Conservation (phyloP, 768 basidiomycete species). For the Pulveroboletus sp. region DNA sequence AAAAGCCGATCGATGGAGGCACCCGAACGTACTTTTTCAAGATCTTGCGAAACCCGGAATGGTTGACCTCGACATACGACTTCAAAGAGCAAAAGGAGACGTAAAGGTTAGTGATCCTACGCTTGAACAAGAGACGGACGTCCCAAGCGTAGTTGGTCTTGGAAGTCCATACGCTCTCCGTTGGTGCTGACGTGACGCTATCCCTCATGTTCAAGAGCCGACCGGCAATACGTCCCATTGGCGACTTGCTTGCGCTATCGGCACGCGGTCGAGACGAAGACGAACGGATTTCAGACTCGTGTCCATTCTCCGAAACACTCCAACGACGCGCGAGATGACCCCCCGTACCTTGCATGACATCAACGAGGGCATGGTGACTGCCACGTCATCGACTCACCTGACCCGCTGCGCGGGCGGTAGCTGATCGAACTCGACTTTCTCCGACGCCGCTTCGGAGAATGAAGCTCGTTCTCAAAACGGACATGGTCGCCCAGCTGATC, state of each 20-base stretch:
- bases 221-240: conserved; percentile 41
- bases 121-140: conserved; percentile 82
- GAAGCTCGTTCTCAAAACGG: conserved; percentile 26
- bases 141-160: conserved; percentile 81
- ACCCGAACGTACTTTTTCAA: conserved; percentile 76
- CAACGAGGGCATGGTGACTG: background rate
- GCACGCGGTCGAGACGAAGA: conserved; percentile 22
- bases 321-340: conserved; percentile 15
- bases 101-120: conserved; percentile 81
- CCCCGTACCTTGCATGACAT: conserved; percentile 12
- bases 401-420: conserved; percentile 22
- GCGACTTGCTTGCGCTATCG: conserved; percentile 31
- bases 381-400: conserved; percentile 11
- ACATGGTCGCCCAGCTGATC: conserved; percentile 31
- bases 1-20: background rate
- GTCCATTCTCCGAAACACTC: conserved; percentile 48
- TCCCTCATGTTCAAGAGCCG: conserved; percentile 52
- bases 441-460: conserved; percentile 32
- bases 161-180: conserved; percentile 72
- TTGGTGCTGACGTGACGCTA: conserved; percentile 43
- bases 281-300: conserved; percentile 31
- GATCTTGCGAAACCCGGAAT: conserved; percentile 93
- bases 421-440: conserved; percentile 33
- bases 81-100: conserved; percentile 71
- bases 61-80: conserved; percentile 89